Percentiles rank a stretch among this genome's conserved stretches.
Conservation (phyloP, 306 rosid genomes). For the Styphnolobium japonicum region DNA sequence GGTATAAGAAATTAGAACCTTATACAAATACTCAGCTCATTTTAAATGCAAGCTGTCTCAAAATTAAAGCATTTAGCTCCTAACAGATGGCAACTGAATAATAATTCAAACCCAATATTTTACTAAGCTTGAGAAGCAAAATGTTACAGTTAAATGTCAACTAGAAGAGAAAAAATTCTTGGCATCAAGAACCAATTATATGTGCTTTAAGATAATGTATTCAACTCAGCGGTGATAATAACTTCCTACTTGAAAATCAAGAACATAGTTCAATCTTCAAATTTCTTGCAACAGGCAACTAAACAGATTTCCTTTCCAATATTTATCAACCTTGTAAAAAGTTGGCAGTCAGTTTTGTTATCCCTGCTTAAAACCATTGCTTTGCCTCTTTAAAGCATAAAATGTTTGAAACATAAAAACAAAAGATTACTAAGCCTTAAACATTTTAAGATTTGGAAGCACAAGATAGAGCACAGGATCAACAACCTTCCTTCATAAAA, state of each 20-base stretch:
- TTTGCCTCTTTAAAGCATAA: not conserved
- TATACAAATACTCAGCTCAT: not conserved
- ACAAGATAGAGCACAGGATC: not conserved
- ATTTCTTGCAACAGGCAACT: not conserved
- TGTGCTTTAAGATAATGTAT: no score
- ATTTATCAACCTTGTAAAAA: conserved; percentile 13
- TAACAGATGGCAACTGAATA: not conserved
- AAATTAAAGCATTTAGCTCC: not conserved
- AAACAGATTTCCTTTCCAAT: conserved; percentile 8
- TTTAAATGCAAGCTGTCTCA: not conserved
- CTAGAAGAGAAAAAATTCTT: not conserved
- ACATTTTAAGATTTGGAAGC: conserved; percentile 20
- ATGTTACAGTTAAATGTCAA: not conserved
- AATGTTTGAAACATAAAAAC: not conserved
- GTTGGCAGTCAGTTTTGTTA: not conserved
- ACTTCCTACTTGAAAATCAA: not conserved
- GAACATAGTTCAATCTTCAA: not conserved
- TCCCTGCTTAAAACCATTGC: not conserved
- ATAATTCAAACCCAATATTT: not conserved
- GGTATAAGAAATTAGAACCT: not conserved
- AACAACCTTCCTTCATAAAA: not conserved
- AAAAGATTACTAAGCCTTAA: not conserved
- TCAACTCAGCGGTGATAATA: not conserved
- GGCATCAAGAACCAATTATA: not conserved
- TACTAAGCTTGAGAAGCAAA: not conserved